Evolutionary conservation across 257 asterid species (phyloP), one percentile per base, ranked within the genome.

Genomic region (Rauvolfia tetraphylla): DNA sequence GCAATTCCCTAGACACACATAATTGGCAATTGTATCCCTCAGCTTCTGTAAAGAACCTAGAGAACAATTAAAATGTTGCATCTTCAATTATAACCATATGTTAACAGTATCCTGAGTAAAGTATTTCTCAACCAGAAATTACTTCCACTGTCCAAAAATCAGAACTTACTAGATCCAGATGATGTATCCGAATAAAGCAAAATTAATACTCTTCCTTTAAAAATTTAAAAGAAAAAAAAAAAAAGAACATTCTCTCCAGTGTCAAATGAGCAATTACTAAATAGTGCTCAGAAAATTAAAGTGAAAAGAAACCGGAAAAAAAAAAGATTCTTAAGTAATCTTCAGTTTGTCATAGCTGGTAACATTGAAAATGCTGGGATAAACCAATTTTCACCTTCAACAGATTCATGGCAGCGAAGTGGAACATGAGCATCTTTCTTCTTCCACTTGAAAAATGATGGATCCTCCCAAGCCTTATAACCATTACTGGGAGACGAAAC

Each of bases 341-440:
- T 31, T 8, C 38, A 31, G 34, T 33, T 65, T 29, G 2, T 27
- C 22, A 14, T 8, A 2, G 62, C 38, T 7, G 29, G 39, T 42
- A 34, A 29, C 56, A 57, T 29, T 54, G 56, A 44, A 17, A 73
- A 36, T 38, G 62, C 42, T 25, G 17, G 49, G 59, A 53, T 44
- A 38, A 75, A 42, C 46, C 53, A 73, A 53, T 20, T 7, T 17
- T 72, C 77, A 91, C 98, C 98, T 95, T 91, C 98, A 67, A 91
- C 83, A 44, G 99, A 91, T 78, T 95, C 98, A 79, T 95, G 99
- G 87, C 94, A 89, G 72, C 82, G 96, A 68, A 93, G 78, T 38
- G 96, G 96, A 80, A 95, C 96, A 83, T 95, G 99, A 78, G 96
- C 90, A 73, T 93, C 96, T 78, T 96, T 82, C 83, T 95, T 95